phyloP scores from a whole-genome alignment of 106 monocot species.

The Vanilla planifolia region DNA sequence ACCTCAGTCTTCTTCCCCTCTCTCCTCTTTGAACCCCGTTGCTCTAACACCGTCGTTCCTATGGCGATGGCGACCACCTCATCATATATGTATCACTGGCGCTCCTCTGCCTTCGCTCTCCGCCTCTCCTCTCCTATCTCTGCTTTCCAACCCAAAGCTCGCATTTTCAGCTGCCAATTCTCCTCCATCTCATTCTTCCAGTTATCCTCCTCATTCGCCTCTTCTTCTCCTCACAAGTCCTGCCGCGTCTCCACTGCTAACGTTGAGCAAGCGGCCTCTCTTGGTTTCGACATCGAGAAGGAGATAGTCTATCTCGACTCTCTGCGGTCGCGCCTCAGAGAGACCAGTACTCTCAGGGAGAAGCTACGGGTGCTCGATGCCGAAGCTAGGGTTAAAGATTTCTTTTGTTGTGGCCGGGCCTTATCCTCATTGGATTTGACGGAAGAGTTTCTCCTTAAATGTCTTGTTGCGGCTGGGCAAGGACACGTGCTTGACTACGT shows the following conservation, averaged over 20 bases:
- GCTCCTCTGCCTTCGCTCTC: no score
- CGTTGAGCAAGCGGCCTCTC: slow-evolving; percentile 37
- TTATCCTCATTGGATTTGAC: slow-evolving; percentile 22
- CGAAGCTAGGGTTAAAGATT: slow-evolving; percentile 58
- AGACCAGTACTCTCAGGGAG: slow-evolving; percentile 21
- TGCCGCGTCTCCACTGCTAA: slow-evolving; percentile 40
- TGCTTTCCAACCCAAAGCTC: slow-evolving; percentile 7
- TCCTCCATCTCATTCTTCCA: slow-evolving; percentile 2
- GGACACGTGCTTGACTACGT: slow-evolving; percentile 72
- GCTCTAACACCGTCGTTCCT: no score
- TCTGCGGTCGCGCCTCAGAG: slow-evolving; percentile 33
- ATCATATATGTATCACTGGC: no score
- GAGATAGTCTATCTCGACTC: slow-evolving; percentile 56
- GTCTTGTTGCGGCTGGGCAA: slow-evolving; percentile 84
- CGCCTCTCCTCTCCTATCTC: slow-evolving; percentile 6
- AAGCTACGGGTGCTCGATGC: slow-evolving; percentile 46
- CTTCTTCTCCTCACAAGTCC: slow-evolving; percentile 6
- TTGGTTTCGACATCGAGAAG: slow-evolving; percentile 29
- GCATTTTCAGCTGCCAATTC: slow-evolving; percentile 3
- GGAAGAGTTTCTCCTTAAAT: slow-evolving; percentile 62
- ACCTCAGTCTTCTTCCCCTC: no score
- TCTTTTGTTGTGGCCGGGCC: slow-evolving; percentile 20
- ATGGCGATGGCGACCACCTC: no score
- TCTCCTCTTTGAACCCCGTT: no score
- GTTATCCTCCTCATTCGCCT: slow-evolving; percentile 10